Base-by-base conservation (phyloP, 192 early-diverging fungal species). In the Blastocladiella britannica region DNA sequence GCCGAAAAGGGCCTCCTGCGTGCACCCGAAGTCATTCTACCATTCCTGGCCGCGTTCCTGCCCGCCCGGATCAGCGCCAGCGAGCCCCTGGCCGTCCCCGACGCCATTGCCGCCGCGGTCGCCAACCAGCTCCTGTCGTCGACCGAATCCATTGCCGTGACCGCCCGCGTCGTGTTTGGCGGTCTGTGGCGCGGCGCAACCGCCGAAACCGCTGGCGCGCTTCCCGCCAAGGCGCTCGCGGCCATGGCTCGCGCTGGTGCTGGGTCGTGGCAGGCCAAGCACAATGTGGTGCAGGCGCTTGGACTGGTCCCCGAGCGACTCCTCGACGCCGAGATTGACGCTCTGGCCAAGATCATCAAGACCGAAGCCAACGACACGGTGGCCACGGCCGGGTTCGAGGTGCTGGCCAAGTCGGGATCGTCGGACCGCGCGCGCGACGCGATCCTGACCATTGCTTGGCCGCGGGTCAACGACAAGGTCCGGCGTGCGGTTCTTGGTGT, bases 1-100 rank as follows among this genome's bases (percentile, higher is more conserved):
- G 52, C 51, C 51, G 58, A 59, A 28, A 59, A 59, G 58, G 9
- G 26, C 8, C 18, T 59, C 26, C 58, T 59, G 51, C 58, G 58
- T 26, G 12, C 47, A 1, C 30, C 58, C 28, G 58, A 59, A 8
- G 28, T 28, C 7, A 37, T 28, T 15, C 9, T 59, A 9, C 26
- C 58, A 20, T 29, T 23, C 12, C 51, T 59, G 4, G 58, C 52
- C n/a, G 58, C 51, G 26, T 22, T 59, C 26, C 18, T 59, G 18
- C 47, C 58, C 7, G n/a, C n/a, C n/a, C n/a, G n/a, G n/a, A n/a
- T n/a, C n/a, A n/a, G n/a, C n/a, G n/a, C n/a, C n/a, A n/a, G n/a
- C n/a, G n/a, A n/a, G n/a, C n/a, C 28, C 23, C 20, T 37, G 23
- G n/a, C 51, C 51, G 8, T 26, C 52, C 24, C 4, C 26, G 51